phyloP scores from a whole-genome alignment of 768 basidiomycete genomes.

The Podaxis pistillaris region DNA sequence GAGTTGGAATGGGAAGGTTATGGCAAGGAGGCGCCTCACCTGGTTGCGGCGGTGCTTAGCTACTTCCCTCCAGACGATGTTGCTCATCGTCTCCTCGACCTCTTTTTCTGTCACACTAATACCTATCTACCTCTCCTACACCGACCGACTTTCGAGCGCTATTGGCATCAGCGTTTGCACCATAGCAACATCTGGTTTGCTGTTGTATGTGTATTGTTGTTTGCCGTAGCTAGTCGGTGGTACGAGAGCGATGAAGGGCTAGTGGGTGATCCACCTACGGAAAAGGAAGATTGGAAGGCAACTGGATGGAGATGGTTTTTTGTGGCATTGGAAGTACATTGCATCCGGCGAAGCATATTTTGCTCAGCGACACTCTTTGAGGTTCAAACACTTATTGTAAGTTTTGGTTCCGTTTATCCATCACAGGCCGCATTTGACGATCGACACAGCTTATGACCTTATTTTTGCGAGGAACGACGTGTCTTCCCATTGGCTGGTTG shows the following conservation, averaged over 20 bases:
- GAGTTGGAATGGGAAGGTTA: conserved; percentile 54
- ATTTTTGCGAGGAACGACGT: conserved; percentile 51
- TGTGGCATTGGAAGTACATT: conserved; percentile 40
- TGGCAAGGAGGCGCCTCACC: conserved; percentile 27
- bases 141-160: conserved; percentile 62
- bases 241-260: conserved; percentile 43
- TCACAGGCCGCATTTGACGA: background rate
- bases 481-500: conserved; percentile 52
- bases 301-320: conserved; percentile 62
- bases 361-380: conserved; percentile 61
- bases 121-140: conserved; percentile 66
- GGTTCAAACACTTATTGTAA: conserved; percentile 46
- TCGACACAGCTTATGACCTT: conserved; percentile 47
- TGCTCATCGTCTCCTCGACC: conserved; percentile 52
- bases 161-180: conserved; percentile 55
- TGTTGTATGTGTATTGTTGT: conserved; percentile 57
- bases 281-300: conserved; percentile 44
- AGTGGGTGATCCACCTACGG: background rate
- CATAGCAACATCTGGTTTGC: conserved; percentile 58
- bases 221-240: conserved; percentile 71
- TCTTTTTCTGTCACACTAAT: conserved; percentile 68
- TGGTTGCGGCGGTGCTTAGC: conserved; percentile 33
- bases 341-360: conserved; percentile 46
- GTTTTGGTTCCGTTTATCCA: conserved; percentile 2
- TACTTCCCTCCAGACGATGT: conserved; percentile 68